Evolutionary conservation across 805 yeast species (phyloP).

Genomic region (Jamesozyma piceae): DNA sequence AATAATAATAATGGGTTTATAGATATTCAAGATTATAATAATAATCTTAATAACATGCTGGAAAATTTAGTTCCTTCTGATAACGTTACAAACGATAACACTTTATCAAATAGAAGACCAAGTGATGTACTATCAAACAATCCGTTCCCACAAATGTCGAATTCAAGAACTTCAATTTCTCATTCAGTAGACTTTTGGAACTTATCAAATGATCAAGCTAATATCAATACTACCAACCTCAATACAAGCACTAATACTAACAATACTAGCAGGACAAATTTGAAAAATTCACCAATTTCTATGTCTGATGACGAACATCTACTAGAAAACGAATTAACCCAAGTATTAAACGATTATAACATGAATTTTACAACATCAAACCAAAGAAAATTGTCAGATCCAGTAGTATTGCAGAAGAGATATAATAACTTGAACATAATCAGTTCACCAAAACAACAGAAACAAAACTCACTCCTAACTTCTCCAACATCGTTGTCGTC

Average conservation of each 20-base stretch:
- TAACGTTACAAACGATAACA: not conserved
- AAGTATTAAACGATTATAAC: slow-evolving; percentile 21
- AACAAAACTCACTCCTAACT: not conserved
- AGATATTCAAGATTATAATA: not conserved
- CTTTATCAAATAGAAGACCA: slow-evolving; percentile 3
- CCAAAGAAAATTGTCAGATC: not conserved
- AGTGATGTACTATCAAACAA: slow-evolving; percentile 8
- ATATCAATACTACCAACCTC: not conserved
- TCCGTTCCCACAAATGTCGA: slow-evolving; percentile 10
- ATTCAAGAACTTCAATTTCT: slow-evolving; percentile 23
- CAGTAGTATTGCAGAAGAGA: not conserved
- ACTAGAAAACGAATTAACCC: slow-evolving; percentile 17
- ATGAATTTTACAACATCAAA: slow-evolving; percentile 13
- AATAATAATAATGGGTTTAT: slow-evolving; percentile 4
- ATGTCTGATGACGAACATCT: no score
- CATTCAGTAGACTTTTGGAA: slow-evolving; percentile 26
- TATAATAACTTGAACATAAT: not conserved
- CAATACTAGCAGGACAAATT: not conserved
- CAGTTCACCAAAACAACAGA: not conserved
- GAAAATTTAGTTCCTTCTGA: not conserved
- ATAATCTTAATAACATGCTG: not conserved
- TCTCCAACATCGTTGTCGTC: not conserved
- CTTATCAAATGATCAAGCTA: slow-evolving; percentile 6
- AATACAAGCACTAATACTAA: not conserved
- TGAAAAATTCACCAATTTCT: slow-evolving; percentile 1